Evolutionary conservation across 1,284 basidiomycete genomes (phyloP), one percentile per base, ranked within the genome.

Genomic region (Bondarzewia mesenterica): DNA sequence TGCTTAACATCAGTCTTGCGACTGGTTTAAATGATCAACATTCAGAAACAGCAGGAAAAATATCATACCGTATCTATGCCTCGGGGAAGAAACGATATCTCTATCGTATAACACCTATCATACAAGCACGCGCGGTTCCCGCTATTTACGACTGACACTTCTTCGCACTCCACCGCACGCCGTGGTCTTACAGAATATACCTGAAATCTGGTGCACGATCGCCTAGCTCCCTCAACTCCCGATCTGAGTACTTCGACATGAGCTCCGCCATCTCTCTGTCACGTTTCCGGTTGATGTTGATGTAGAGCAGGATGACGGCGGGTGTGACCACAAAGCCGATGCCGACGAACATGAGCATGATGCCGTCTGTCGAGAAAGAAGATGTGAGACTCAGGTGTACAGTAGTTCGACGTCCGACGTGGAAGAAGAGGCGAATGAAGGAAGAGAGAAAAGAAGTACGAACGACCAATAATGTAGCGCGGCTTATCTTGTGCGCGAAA

Each of bases 311-410:
- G 0, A 79, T 72, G 18, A 74, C 67, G 16, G 75, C 59, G 0
- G 78, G 75, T 0, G 78, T 58, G 41, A 58, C 57, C 32, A 84
- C 67, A 54, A 83, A 67, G 0, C 85, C 83, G 38, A 86, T 75
- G 2, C 72, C 75, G 25, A 84, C 70, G 51, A 86, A 82, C 72
- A 82, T 82, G 27, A 87, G 61, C 58, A 82, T 80, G n/a, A 83
- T 50, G 2, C 66, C 80, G 57, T 85, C 82, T 85, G 50, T 39
- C n/a, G n/a, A n/a, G n/a, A n/a, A n/a, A n/a, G n/a, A n/a, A n/a
- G n/a, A n/a, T n/a, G n/a, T n/a, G n/a, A n/a, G n/a, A n/a, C n/a
- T n/a, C n/a, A n/a, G n/a, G n/a, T n/a, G n/a, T n/a, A n/a, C n/a
- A n/a, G n/a, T n/a, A n/a, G n/a, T n/a, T n/a, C n/a, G n/a, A n/a